phyloP scores from a whole-genome alignment of 2,329 filamentous ascomycete genomes.

The Calycina herbarum region DNA sequence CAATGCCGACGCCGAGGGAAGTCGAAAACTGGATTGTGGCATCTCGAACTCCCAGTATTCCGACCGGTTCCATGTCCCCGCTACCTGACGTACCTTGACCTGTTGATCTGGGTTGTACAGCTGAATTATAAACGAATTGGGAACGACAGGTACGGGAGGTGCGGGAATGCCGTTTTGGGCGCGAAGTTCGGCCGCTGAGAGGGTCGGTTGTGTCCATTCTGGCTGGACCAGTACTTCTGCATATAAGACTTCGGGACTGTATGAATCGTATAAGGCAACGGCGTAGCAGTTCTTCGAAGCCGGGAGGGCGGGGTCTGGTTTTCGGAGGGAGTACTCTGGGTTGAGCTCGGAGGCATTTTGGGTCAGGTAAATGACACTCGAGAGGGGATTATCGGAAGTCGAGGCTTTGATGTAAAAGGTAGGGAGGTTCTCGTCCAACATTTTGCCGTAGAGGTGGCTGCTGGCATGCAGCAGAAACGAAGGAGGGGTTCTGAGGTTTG shows the following conservation, averaged over 20 bases:
- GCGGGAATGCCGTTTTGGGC: constrained; percentile 64
- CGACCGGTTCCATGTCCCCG: constrained; percentile 76
- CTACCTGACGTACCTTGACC: constrained; percentile 67
- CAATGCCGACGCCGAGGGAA: constrained; percentile 74
- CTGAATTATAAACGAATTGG: constrained; percentile 77
- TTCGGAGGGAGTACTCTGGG: constrained; percentile 78
- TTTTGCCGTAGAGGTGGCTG: constrained; percentile 41
- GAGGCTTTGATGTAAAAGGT: constrained; percentile 57
- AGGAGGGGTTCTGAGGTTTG: constrained; percentile 7
- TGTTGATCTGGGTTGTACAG: constrained; percentile 94
- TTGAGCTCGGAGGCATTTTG: constrained; percentile 79
- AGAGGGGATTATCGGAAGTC: constrained; percentile 52
- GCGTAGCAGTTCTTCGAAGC: constrained; percentile 81
- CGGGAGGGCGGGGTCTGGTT: constrained; percentile 69
- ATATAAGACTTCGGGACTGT: constrained; percentile 77
- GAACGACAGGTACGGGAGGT: constrained; percentile 70
- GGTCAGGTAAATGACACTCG: constrained; percentile 56
- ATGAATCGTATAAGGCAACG: constrained; percentile 79
- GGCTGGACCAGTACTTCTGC: constrained; percentile 83
- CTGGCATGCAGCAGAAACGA: constrained; percentile 19
- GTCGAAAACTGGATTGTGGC: constrained; percentile 79
- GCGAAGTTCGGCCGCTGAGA: constrained; percentile 79
- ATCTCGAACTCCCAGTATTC: constrained; percentile 91
- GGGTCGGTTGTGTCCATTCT: constrained; percentile 79
- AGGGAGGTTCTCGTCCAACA: constrained; percentile 95